These are phyloP conservation scores for Solanum hybrid DNA, from an alignment of 305 asterid species.

Conservation along the genomic window DNA sequence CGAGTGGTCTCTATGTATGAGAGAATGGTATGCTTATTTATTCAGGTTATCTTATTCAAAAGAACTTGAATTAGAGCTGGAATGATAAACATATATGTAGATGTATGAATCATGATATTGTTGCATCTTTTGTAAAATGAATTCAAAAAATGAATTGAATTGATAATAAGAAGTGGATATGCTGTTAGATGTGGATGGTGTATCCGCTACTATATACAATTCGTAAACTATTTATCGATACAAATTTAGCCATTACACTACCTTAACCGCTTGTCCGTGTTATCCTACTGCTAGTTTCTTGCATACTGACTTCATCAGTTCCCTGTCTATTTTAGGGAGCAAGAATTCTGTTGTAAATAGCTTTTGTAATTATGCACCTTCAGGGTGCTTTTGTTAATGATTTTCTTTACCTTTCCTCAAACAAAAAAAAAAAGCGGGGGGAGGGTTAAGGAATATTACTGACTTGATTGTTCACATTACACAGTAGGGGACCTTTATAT, in stretches of 20 bases:
- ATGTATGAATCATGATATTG: background rate
- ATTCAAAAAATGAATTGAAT: background rate
- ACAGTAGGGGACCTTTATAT: background rate
- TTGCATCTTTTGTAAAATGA: background rate
- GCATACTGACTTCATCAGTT: background rate
- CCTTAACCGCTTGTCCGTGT: background rate
- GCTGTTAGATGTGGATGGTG: conserved; percentile 1
- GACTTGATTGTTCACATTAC: background rate
- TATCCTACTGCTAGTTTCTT: background rate
- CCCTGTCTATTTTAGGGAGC: background rate
- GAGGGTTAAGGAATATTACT: background rate
- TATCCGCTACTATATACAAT: background rate
- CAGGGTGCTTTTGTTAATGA: background rate
- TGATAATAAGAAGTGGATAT: background rate
- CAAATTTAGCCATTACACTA: background rate
- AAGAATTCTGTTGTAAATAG: background rate
- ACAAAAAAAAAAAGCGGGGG: background rate
- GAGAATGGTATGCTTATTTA: conserved; percentile 66
- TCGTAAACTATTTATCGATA: background rate
- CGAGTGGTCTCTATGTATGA: conserved; percentile 70
- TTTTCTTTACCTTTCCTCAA: background rate
- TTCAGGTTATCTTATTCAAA: background rate
- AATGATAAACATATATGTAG: background rate
- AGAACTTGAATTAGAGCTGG: background rate
- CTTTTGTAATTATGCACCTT: background rate